A percentile compares a stretch with the other conserved stretches of the same genome.
phyloP scores from a whole-genome alignment of 2,329 filamentous ascomycete genomes.

The Botrytis paeoniae region DNA sequence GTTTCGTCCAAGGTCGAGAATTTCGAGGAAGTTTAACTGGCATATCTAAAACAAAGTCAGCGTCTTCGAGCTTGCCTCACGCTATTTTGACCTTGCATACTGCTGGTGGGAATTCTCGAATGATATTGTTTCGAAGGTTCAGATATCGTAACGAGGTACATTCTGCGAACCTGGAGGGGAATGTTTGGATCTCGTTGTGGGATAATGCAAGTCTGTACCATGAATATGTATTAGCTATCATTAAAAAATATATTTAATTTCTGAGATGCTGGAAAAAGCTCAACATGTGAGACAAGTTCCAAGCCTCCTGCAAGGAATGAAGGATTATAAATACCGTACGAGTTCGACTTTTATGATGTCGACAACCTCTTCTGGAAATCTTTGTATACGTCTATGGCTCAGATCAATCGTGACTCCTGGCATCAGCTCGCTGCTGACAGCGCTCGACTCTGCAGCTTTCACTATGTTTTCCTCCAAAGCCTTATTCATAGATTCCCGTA shows the following conservation, averaged over 20 bases:
- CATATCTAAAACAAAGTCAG: constrained; percentile 61
- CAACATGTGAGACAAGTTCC: constrained; percentile 1
- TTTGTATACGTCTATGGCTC: constrained; percentile 69
- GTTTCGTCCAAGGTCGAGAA: constrained; percentile 88
- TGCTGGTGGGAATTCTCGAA: constrained; percentile 62
- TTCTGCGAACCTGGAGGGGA: constrained; percentile 69
- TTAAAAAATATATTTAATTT: neutral
- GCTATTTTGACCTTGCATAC: constrained; percentile 44
- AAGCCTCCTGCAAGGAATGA: constrained; percentile 19
- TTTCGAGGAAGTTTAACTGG: constrained; percentile 81
- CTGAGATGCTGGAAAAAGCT: neutral
- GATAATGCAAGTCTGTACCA: constrained; percentile 67
- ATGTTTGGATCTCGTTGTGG: constrained; percentile 71
- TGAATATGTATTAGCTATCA: constrained; percentile 30
- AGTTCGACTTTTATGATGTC: constrained; percentile 40
- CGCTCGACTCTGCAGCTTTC: constrained; percentile 58
- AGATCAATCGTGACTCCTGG: constrained; percentile 73
- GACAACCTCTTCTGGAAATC: constrained; percentile 39
- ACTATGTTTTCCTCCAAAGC: constrained; percentile 64
- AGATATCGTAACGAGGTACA: constrained; percentile 76
- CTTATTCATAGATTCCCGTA: constrained; percentile 63
- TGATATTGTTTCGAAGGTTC: constrained; percentile 74
- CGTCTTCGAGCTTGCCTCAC: neutral
- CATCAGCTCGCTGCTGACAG: constrained; percentile 59
- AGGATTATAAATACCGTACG: constrained; percentile 34